Base-by-base conservation (phyloP, 1,284 basidiomycete genomes). In the Austroboletus niveus region DNA sequence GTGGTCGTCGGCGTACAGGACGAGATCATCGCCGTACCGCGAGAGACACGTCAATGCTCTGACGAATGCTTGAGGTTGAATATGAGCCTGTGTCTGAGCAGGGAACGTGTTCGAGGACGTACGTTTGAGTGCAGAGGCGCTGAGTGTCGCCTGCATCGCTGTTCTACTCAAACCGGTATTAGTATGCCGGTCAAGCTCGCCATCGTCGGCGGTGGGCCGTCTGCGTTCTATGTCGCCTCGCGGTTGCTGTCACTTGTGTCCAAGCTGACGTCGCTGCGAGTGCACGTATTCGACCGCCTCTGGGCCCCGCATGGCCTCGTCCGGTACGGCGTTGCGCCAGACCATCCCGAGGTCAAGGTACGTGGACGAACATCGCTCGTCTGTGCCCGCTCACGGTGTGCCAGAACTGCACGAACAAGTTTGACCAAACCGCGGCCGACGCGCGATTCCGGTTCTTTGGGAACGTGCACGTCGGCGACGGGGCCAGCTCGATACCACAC, bases 331-430 rank as follows among this genome's bases (percentile, higher is more conserved):
- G 97, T 99, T 8, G 97, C 97, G 9, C 96, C 97, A 38, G 97
- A 99, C 73, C 97, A 99, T 71, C 94, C 96, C 1, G 96, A 99
- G 75, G 96, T 99, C 65, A 99, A 98, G 81, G 94, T 88, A 63
- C 48, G 80, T 71, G 35, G 40, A 34, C 40, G 22, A 20, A 15
- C 43, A 45, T n/a, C 34, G 51, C 5, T 40, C 43, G 40, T 47
- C 52, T 15, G 34, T 45, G 27, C 35, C 20, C 39, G 30, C 57
- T 62, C 43, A 68, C 48, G 8, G 4, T 17, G 35, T 17, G 39
- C 36, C 36, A 98, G 94, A 99, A 99, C 69, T 98, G 95, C 71
- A 93, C 91, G 42, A 84, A 97, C 73, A 98, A 97, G 71, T 99
- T 99, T 60, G 92, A 94, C 63, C 76, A 79, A 20, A 78, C 82